phyloP scores from a whole-genome alignment of 1,284 basidiomycete genomes.

The Cerrena zonata region DNA sequence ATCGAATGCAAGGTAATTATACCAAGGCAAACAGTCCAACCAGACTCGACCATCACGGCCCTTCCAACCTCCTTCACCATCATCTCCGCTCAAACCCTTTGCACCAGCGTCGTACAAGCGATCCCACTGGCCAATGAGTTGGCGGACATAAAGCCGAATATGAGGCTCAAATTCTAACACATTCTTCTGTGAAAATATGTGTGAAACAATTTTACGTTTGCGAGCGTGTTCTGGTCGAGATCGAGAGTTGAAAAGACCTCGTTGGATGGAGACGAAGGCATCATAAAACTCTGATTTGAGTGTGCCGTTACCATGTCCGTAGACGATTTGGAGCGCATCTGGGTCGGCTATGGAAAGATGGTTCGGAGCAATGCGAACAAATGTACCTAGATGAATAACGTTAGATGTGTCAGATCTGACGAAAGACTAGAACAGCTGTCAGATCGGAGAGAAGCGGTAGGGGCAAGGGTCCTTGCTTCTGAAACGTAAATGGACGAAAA shows the following conservation, averaged over 20 bases:
- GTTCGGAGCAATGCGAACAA: constrained; percentile 85
- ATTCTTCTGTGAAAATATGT: constrained; percentile 83
- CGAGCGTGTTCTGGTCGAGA: constrained; percentile 77
- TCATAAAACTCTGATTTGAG: constrained; percentile 78
- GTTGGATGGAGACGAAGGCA: constrained; percentile 60
- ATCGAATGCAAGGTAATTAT: constrained; percentile 83
- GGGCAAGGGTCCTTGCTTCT: background rate
- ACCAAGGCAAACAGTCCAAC: constrained; percentile 72
- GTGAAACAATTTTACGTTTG: constrained; percentile 84
- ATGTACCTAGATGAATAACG: constrained; percentile 46
- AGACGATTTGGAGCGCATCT: constrained; percentile 68
- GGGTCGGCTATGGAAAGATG: constrained; percentile 81
- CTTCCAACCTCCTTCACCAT: constrained; percentile 64
- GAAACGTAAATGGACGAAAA: too few relatives aligned
- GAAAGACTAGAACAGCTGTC: background rate
- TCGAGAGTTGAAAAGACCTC: constrained; percentile 82
- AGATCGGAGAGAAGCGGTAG: background rate
- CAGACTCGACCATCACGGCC: constrained; percentile 60
- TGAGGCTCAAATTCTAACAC: constrained; percentile 79
- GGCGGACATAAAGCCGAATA: constrained; percentile 55
- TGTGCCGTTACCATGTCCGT: constrained; percentile 74
- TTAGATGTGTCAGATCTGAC: too few relatives aligned
- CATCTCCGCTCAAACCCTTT: constrained; percentile 50
- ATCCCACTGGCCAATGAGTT: constrained; percentile 76
- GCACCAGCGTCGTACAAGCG: constrained; percentile 54